Evolutionary conservation across 176 grass and related monocot genomes (phyloP), one percentile per base, ranked within the genome.

Genomic region (Oryza officinalis): DNA sequence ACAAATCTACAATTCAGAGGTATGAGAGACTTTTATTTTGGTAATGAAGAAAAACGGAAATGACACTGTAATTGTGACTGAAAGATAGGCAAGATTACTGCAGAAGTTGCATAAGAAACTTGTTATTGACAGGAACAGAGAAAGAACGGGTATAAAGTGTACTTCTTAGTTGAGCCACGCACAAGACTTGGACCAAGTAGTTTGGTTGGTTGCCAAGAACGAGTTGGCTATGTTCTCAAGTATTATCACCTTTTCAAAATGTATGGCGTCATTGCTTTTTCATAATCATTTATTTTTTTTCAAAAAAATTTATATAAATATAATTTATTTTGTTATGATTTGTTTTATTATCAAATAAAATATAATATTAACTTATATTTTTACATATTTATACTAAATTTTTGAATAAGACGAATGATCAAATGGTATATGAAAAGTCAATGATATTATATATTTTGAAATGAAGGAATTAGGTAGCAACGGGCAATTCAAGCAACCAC

Each of bases 131-230:
- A 76, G 10, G 10, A 81, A 44, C 13, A 64, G 22, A 23, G 27
- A 43, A 60, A 52, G 46, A 79, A 81, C 22, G 27, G 82, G 52
- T 57, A 65, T 69, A 76, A 61, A 87, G 71, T 63, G 46, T 75
- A 30, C 23, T n/a, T 2, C 9, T 9, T 10, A n/a, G n/a, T 45
- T 49, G 20, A 57, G 52, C 18, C 52, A 68, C 8, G 47, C 76
- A 43, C n/a, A 20, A 14, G 59, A 67, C 67, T 10, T 49, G 27
- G 57, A 74, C 69, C 50, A 27, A 33, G 40, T 9, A 32, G 57
- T 11, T 44, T 13, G 32, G 76, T 23, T 44, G 63, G 76, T 23
- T 45, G 63, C n/a, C 30, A 5, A 61, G 28, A 69, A 69, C 30
- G 45, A 54, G 15, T 52, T 69, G 30, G 75, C 59, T 65, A 26